Conservation (phyloP, 768 basidiomycete species). For the Termitomyces sp. region DNA sequence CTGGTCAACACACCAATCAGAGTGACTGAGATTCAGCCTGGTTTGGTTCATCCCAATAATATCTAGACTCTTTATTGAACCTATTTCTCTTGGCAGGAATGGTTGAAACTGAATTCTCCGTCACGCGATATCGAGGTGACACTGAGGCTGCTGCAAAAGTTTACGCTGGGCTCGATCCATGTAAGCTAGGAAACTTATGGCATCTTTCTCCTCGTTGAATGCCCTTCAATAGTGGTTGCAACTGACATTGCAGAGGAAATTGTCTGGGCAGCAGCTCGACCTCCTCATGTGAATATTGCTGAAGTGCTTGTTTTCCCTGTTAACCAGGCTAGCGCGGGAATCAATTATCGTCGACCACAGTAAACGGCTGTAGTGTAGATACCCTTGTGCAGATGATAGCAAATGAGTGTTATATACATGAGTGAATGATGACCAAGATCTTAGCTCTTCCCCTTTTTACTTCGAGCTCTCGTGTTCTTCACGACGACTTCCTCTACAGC, state of each 20-base stretch:
- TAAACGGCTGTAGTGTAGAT: conserved; percentile 14
- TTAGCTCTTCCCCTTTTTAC: conserved; percentile 44
- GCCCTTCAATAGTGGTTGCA: conserved; percentile 53
- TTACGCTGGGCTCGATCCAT: conserved; percentile 83
- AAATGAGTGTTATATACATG: conserved; percentile 13
- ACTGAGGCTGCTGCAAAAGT: conserved; percentile 79
- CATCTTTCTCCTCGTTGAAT: conserved; percentile 1
- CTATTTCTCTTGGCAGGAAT: conserved; percentile 42
- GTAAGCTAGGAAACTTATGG: conserved; percentile 43
- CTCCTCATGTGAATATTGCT: conserved; percentile 89
- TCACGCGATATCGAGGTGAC: conserved; percentile 88
- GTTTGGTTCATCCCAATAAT: conserved; percentile 31
- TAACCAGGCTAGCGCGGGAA: conserved; percentile 69
- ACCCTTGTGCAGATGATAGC: conserved; percentile 12
- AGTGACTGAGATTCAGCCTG: conserved; percentile 93
- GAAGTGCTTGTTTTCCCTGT: conserved; percentile 76
- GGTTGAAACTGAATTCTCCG: conserved; percentile 92
- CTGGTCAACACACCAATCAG: conserved; percentile 91
- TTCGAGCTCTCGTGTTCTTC: conserved; percentile 56
- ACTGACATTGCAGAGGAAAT: conserved; percentile 97
- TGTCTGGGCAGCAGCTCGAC: conserved; percentile 92
- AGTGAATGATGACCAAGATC: conserved; percentile 3
- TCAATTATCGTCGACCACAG: conserved; percentile 52
- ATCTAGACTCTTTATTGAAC: conserved; percentile 3
- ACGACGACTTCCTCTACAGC: conserved; percentile 24